Percentiles rank a stretch among this genome's conserved stretches.
Conservation (phyloP, 176 grass and related monocot species). For the Triticum aestivum region IWGSC_CS_RefSeq_v2.1 NC_057801.1:192989432-192989931, state of each 20-base stretch:
- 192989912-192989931: constrained; percentile 14
- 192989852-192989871: neutral
- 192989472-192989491: neutral
- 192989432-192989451: neutral
- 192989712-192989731: constrained; percentile 92
- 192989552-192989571: neutral
- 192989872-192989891: neutral
- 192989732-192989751: constrained; percentile 95
- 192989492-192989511: neutral
- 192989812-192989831: neutral
- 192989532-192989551: neutral
- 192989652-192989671: constrained; percentile 12
- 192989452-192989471: neutral
- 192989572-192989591: neutral
- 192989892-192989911: constrained; percentile 15
- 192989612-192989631: neutral
- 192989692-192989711: constrained; percentile 83
- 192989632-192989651: constrained; percentile 9
- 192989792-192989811: neutral
- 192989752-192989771: constrained; percentile 94
- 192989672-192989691: constrained; percentile 48
- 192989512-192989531: neutral
- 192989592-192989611: neutral
- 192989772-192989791: constrained; percentile 41
- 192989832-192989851: neutral